Evolutionary conservation across 2,329 filamentous ascomycete species (phyloP).

Genomic region (Diplodia intermedia): DNA sequence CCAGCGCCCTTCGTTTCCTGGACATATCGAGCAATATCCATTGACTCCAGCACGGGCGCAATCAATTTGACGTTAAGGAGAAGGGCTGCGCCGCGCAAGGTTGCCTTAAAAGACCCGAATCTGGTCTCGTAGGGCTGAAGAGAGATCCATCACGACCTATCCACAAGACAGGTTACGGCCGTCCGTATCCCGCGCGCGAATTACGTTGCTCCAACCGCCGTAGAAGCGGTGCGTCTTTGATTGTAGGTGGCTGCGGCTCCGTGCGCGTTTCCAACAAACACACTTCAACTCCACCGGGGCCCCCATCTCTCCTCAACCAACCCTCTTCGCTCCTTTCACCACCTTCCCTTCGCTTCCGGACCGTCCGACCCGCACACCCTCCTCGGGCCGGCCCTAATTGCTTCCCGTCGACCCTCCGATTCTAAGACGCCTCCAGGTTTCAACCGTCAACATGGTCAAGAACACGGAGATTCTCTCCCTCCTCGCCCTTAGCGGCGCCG

Average conservation of each 20-base stretch:
- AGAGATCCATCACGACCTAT: conserved; percentile 7
- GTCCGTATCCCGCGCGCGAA: conserved; percentile 21
- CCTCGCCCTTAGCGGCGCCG: conserved; percentile 45
- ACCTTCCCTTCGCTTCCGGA: conserved; percentile 16
- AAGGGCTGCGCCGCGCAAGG: conserved; percentile 12
- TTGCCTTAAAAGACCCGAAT: conserved; percentile 25
- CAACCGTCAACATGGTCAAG: conserved; percentile 22
- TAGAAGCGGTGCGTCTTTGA: conserved; percentile 9
- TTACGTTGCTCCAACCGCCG: conserved; percentile 5
- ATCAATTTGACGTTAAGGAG: conserved; percentile 32
- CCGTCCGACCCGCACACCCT: conserved; percentile 14
- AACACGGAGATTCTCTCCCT: conserved; percentile 34
- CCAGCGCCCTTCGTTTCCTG: conserved; percentile 21
- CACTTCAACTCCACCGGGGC: conserved; percentile 23
- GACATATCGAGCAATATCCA: conserved; percentile 14
- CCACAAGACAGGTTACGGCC: conserved; percentile 16
- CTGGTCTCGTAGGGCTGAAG: conserved; percentile 24
- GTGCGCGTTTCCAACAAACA: conserved; percentile 24
- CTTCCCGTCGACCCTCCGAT: conserved; percentile 1
- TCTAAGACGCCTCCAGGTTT: background rate
- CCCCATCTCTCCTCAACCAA: conserved; percentile 18
- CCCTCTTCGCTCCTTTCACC: conserved; percentile 28
- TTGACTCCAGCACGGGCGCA: conserved; percentile 30
- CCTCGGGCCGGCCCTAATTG: conserved; percentile 20
- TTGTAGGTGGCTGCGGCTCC: conserved; percentile 12